A percentile compares a stretch with the other conserved stretches of the same genome.
These are phyloP conservation scores for Fraxinus greggii DNA, from an alignment of 305 asterid genomes.

Conservation along the genomic window DNA sequence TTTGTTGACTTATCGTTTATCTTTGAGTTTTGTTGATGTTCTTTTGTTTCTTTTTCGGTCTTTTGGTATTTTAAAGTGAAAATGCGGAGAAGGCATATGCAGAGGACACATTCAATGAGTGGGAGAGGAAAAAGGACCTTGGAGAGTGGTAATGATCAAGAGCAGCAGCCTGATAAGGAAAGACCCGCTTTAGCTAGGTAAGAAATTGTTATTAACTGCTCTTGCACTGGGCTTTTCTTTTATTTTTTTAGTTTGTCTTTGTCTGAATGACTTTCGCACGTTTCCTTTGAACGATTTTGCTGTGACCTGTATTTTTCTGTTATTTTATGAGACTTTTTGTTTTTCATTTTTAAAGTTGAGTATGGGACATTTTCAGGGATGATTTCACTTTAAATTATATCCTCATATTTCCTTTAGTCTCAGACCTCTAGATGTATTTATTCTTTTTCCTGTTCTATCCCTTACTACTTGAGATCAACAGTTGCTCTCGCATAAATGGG, in stretches of 20 bases:
- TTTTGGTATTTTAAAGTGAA: slow-evolving; percentile 30
- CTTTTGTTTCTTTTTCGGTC: neutral
- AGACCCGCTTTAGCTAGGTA: slow-evolving; percentile 93
- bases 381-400: neutral
- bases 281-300: neutral
- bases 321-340: neutral
- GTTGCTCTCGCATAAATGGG: neutral
- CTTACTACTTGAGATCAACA: neutral
- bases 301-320: slow-evolving; percentile 10
- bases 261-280: neutral
- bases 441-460: neutral
- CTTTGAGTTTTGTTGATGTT: slow-evolving; percentile 1
- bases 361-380: neutral
- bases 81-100: slow-evolving; percentile 91
- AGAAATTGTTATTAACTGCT: neutral
- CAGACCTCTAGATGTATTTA: neutral
- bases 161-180: slow-evolving; percentile 56
- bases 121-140: slow-evolving; percentile 73
- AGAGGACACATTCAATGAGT: slow-evolving; percentile 69
- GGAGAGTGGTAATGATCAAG: slow-evolving; percentile 64
- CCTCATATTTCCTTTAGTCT: neutral
- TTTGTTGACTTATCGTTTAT: slow-evolving; percentile 4
- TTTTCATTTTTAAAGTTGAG: neutral
- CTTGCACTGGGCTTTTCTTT: neutral
- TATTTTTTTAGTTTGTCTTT: slow-evolving; percentile 8